Evolutionary conservation across 495 filamentous ascomycete species (phyloP).

Genomic region (Hypoxylon fragiforme): DNA sequence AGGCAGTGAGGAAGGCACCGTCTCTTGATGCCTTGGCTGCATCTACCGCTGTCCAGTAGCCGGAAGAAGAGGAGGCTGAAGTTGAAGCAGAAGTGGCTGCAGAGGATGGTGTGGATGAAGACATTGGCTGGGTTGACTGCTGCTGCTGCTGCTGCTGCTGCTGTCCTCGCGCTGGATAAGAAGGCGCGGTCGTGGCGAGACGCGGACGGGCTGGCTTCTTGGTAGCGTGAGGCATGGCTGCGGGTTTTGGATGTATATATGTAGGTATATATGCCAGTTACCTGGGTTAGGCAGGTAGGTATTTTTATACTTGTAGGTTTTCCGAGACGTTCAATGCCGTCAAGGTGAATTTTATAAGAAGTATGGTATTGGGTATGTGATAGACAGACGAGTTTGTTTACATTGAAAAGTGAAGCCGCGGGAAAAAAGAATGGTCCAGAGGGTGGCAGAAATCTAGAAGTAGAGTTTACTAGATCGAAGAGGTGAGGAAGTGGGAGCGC

Average conservation of each 20-base stretch:
- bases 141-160: too few relatives aligned
- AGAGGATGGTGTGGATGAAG: not conserved
- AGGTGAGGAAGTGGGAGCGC: too few relatives aligned
- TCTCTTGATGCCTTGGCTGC: constrained; percentile 31
- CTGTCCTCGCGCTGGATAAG: constrained; percentile 1
- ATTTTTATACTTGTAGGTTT: not conserved
- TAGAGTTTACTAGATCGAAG: too few relatives aligned
- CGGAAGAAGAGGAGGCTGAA: not conserved
- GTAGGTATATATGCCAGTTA: too few relatives aligned
- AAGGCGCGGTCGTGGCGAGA: constrained; percentile 4
- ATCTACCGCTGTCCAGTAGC: constrained; percentile 32
- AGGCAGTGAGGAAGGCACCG: constrained; percentile 35
- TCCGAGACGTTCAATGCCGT: too few relatives aligned
- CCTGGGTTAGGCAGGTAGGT: too few relatives aligned
- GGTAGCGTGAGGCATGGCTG: constrained; percentile 17
- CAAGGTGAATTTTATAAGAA: too few relatives aligned
- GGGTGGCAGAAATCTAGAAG: too few relatives aligned
- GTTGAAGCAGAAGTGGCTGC: not conserved
- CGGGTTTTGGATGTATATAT: not conserved
- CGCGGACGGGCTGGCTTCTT: constrained; percentile 18
- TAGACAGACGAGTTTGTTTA: too few relatives aligned
- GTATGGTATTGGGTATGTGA: not conserved
- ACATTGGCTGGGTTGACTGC: too few relatives aligned
- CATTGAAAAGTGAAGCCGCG: too few relatives aligned
- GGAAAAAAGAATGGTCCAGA: too few relatives aligned